Evolutionary conservation across 2,329 filamentous ascomycete genomes (phyloP).

Genomic region (Verticillium klebahnii): DNA sequence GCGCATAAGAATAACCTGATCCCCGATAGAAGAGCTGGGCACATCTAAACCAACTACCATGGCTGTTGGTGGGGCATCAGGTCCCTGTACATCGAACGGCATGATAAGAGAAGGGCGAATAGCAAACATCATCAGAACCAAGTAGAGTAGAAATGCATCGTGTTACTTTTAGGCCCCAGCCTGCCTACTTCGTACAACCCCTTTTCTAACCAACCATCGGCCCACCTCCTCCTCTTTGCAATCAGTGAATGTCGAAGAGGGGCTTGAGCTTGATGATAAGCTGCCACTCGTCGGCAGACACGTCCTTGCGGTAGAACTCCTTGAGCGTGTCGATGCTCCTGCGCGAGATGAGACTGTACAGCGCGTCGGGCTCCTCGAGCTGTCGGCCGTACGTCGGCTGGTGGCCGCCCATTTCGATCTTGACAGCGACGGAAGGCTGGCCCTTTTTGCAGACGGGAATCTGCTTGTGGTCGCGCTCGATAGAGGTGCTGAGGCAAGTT

Average conservation of each 20-base stretch:
- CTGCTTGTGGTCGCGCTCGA: constrained; percentile 97
- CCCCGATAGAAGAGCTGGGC: too few species aligned
- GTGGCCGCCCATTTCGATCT: constrained; percentile 89
- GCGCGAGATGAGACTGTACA: constrained; percentile 86
- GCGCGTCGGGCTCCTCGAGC: constrained; percentile 80
- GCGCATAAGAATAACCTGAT: too few species aligned
- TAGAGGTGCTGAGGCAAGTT: constrained; percentile 65
- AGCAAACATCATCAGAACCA: neutral
- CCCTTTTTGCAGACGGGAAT: constrained; percentile 90
- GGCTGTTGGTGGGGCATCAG: too few species aligned
- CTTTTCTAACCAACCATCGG: neutral
- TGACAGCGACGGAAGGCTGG: constrained; percentile 94
- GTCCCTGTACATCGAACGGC: too few species aligned
- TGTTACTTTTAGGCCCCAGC: neutral
- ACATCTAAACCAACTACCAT: too few species aligned
- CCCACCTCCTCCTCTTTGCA: neutral
- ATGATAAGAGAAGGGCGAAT: too few species aligned
- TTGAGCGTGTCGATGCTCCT: constrained; percentile 92
- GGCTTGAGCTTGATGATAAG: constrained; percentile 95
- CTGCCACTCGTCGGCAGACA: constrained; percentile 88
- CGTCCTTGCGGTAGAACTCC: constrained; percentile 87
- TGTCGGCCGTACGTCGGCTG: constrained; percentile 95
- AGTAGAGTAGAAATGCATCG: neutral
- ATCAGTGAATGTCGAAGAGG: constrained; percentile 78
- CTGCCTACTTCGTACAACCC: neutral